These are phyloP conservation scores for Silene latifolia DNA, from an alignment of 148 eudicot genomes.

Conservation along the genomic window DNA sequence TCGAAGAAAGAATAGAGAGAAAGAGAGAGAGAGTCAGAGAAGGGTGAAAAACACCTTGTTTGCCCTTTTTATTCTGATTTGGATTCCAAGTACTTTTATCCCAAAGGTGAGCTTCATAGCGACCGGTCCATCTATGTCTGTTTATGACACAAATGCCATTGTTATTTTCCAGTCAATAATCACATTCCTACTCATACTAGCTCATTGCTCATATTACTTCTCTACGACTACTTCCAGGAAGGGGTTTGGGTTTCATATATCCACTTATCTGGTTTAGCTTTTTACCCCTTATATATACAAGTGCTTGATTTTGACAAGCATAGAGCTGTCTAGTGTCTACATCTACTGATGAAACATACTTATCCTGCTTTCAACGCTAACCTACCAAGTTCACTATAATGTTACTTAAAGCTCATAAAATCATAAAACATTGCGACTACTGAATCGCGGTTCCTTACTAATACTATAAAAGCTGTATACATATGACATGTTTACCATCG, in stretches of 20 bases:
- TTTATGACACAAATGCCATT: not conserved
- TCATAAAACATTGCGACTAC: not conserved
- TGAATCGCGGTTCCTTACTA: not conserved
- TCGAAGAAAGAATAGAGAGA: not conserved
- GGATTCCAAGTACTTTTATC: constrained; percentile 99
- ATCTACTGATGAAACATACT: not conserved
- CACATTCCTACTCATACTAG: not conserved
- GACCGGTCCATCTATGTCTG: constrained; percentile 99
- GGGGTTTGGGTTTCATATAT: not conserved
- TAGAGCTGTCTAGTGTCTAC: not conserved
- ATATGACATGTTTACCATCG: not conserved
- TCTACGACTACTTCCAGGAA: not conserved
- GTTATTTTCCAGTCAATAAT: constrained; percentile 4
- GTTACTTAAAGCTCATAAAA: not conserved
- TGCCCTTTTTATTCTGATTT: constrained; percentile 97
- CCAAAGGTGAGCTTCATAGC: constrained; percentile 99
- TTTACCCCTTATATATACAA: not conserved
- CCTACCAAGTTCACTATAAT: not conserved
- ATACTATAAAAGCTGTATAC: not conserved
- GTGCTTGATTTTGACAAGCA: not conserved
- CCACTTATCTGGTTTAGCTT: not conserved
- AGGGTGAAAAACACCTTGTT: constrained; percentile 58
- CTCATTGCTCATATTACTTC: not conserved
- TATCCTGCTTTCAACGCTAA: not conserved
- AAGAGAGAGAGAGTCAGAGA: not conserved